Evolutionary conservation across 192 early-diverging fungal genomes (phyloP).

Genomic region (Coemansia sp.): DNA sequence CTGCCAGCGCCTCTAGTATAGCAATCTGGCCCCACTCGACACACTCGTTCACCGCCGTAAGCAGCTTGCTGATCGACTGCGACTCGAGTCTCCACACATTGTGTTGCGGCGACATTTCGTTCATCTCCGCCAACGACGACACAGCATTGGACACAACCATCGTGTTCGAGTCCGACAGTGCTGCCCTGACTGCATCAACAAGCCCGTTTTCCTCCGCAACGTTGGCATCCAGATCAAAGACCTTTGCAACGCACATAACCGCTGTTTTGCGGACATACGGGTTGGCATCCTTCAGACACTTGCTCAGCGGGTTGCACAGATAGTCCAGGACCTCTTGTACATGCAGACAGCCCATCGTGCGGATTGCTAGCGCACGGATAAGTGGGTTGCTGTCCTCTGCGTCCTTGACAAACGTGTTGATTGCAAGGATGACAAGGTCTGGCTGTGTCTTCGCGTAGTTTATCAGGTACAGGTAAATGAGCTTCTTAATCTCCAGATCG

Average conservation of each 20-base stretch:
- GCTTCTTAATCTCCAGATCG: constrained; percentile 82
- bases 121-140: constrained; percentile 89
- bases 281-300: constrained; percentile 81
- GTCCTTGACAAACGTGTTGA: constrained; percentile 90
- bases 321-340: constrained; percentile 88
- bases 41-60: constrained; percentile 96
- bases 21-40: constrained; percentile 99
- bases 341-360: constrained; percentile 97
- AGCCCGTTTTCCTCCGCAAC: constrained; percentile 94
- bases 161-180: constrained; percentile 92
- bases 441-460: constrained; percentile 93
- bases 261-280: constrained; percentile 99
- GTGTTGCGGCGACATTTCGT: constrained; percentile 65
- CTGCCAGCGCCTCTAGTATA: constrained; percentile 82
- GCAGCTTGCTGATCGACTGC: constrained; percentile 72
- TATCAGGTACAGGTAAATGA: constrained; percentile 96
- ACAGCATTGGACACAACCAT: constrained; percentile 98
- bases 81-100: constrained; percentile 80
- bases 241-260: constrained; percentile 92
- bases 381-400: constrained; percentile 91
- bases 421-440: constrained; percentile 90
- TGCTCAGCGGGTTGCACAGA: constrained; percentile 82
- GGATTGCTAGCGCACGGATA: constrained; percentile 91
- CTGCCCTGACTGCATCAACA: constrained; percentile 76
- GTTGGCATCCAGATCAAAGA: constrained; percentile 87